Evolutionary conservation across 441 rosid species (phyloP).

Genomic region (Croton setiger): DNA sequence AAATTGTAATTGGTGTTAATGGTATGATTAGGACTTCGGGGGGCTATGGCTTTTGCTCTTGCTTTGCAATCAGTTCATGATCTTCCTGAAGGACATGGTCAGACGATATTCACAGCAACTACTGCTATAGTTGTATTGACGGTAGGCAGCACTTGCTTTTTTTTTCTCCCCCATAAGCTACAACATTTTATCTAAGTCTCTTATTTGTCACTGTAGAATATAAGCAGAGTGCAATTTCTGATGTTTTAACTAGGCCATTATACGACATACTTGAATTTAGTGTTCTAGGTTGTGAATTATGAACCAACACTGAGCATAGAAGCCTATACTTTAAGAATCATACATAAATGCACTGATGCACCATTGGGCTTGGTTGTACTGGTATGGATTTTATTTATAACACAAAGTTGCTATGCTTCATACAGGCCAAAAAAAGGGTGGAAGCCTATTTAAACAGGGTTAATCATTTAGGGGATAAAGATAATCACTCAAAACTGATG

Average conservation of each 20-base stretch:
- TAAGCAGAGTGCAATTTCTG: not conserved
- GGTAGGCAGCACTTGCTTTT: constrained; percentile 37
- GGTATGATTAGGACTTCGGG: constrained; percentile 78
- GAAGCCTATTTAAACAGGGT: too few species aligned
- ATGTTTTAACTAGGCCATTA: not conserved
- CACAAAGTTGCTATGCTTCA: not conserved
- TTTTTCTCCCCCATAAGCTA: not conserved
- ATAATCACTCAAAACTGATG: too few species aligned
- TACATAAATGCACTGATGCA: not conserved
- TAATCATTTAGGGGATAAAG: too few species aligned
- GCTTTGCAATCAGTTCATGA: constrained; percentile 98
- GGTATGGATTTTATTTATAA: too few species aligned
- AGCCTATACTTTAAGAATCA: not conserved
- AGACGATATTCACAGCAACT: constrained; percentile 96
- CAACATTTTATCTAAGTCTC: not conserved
- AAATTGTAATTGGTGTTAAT: constrained; percentile 23
- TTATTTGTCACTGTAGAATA: not conserved
- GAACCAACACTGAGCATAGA: not conserved
- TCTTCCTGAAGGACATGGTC: constrained; percentile 99
- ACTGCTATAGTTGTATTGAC: constrained; percentile 97
- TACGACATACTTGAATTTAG: not conserved
- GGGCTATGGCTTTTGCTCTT: constrained; percentile 99
- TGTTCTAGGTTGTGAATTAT: not conserved
- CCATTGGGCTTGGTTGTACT: not conserved
- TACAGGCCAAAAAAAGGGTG: not conserved